phyloP scores from a whole-genome alignment of 2,329 filamentous ascomycete genomes.

The Xylaria sp. region DNA sequence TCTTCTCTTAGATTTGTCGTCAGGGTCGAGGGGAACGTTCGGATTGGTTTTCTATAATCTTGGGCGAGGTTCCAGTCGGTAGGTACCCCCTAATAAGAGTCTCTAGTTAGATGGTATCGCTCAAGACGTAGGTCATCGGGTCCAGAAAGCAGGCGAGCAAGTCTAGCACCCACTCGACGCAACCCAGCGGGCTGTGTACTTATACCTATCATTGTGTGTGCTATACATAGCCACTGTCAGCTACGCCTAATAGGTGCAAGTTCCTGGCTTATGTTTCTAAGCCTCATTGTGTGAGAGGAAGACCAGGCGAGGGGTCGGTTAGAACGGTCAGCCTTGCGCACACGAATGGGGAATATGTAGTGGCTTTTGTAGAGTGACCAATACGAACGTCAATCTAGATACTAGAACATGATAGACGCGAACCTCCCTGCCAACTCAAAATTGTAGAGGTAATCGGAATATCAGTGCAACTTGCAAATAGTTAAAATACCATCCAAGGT shows the following conservation, averaged over 20 bases:
- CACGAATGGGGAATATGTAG: not conserved
- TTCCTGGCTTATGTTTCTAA: not conserved
- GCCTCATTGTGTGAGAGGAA: not conserved
- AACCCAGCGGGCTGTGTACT: not conserved
- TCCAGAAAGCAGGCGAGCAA: not conserved
- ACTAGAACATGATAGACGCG: too few species aligned
- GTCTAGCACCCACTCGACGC: not conserved
- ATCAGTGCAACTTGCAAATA: not conserved
- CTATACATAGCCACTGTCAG: conserved; percentile 7
- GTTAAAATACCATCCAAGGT: too few species aligned
- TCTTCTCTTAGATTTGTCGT: not conserved
- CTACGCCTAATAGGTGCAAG: not conserved
- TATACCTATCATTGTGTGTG: not conserved
- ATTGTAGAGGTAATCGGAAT: not conserved
- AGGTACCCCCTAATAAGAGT: not conserved
- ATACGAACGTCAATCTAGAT: not conserved
- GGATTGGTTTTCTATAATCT: not conserved
- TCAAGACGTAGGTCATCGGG: not conserved
- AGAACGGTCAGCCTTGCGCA: not conserved
- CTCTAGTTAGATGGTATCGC: not conserved
- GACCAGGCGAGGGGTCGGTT: not conserved
- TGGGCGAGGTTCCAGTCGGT: not conserved
- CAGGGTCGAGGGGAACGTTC: not conserved
- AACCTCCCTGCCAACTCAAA: too few species aligned
- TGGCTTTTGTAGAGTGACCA: not conserved